A percentile compares a stretch with the other conserved stretches of the same genome.
Conservation (phyloP, 202 grass and related monocot genomes). For the Panicum virgatum region DNA sequence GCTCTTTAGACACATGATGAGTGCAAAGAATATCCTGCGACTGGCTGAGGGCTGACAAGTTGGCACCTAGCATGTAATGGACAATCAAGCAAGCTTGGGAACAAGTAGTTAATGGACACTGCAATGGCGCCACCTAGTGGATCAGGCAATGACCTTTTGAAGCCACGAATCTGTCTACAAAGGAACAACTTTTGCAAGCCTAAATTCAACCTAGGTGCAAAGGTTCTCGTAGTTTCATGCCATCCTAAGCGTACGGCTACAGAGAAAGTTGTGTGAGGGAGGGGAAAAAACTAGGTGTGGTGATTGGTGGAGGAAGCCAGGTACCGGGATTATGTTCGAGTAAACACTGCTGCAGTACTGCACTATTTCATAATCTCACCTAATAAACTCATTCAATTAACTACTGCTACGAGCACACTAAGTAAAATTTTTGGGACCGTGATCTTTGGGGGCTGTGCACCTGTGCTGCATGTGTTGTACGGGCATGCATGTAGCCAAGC, state of each 20-base stretch:
- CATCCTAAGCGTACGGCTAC: neutral
- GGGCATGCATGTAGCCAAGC: neutral
- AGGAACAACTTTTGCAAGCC: neutral
- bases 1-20: neutral
- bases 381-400: neutral
- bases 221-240: neutral
- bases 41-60: neutral
- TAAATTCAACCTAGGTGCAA: neutral
- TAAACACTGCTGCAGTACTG: neutral
- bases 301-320: neutral
- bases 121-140: neutral
- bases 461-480: neutral
- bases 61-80: neutral
- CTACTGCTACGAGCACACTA: neutral
- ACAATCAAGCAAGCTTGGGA: neutral
- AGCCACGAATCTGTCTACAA: neutral
- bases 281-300: neutral
- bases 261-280: neutral
- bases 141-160: neutral
- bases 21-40: neutral
- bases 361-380: neutral
- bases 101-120: neutral
- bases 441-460: neutral
- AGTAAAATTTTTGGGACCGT: neutral
- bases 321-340: neutral